phyloP scores from a whole-genome alignment of 2,329 filamentous ascomycete species.

The Myriosclerotinia curreyana region DNA sequence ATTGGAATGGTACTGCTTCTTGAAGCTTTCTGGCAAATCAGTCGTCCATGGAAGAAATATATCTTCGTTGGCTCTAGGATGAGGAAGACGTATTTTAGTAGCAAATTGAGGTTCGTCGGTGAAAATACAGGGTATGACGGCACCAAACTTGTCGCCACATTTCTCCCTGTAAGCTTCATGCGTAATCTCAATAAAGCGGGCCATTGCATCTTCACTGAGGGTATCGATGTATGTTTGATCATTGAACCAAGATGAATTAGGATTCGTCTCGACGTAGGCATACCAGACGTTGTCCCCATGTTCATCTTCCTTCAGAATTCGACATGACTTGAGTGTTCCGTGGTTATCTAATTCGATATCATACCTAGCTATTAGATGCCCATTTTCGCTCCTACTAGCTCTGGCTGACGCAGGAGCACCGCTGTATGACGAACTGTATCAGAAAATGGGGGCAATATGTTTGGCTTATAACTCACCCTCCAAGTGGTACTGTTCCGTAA shows the following conservation, averaged over 20 bases:
- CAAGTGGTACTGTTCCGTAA: constrained; percentile 24
- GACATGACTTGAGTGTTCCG: constrained; percentile 33
- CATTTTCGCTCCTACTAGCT: constrained; percentile 24
- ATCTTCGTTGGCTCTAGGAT: constrained; percentile 32
- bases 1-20: constrained; percentile 31
- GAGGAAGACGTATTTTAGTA: constrained; percentile 36
- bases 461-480: constrained; percentile 4
- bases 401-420: constrained; percentile 15
- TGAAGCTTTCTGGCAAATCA: constrained; percentile 36
- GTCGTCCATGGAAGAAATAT: constrained; percentile 39
- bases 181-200: constrained; percentile 36
- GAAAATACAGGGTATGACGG: constrained; percentile 38
- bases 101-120: constrained; percentile 41
- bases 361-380: constrained; percentile 35
- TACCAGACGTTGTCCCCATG: constrained; percentile 37
- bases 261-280: constrained; percentile 39
- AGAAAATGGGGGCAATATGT: background rate
- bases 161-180: constrained; percentile 38
- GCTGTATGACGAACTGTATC: constrained; percentile 15
- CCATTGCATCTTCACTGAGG: constrained; percentile 35
- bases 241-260: constrained; percentile 38
- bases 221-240: constrained; percentile 39
- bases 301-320: constrained; percentile 29
- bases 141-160: constrained; percentile 37
- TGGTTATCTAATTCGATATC: constrained; percentile 32